These are phyloP conservation scores for Halenospora varia DNA, from an alignment of 495 filamentous ascomycete genomes.

Conservation along the genomic window DNA sequence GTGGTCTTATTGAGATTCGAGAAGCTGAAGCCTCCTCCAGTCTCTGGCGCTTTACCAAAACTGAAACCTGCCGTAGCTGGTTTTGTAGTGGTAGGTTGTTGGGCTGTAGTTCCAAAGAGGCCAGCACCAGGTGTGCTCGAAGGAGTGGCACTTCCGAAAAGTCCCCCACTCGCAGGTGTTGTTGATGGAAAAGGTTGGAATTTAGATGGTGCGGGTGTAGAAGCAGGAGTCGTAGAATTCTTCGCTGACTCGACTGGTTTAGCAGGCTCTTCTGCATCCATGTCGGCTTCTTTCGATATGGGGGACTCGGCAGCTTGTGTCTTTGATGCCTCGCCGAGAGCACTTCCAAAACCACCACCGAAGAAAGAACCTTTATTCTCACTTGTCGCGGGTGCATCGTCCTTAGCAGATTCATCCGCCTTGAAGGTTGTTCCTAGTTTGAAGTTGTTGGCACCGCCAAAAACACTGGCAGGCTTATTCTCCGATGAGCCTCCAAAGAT, in stretches of 20 bases:
- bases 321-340: slow-evolving; percentile 44
- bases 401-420: slow-evolving; percentile 59
- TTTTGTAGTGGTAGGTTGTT: slow-evolving; percentile 27
- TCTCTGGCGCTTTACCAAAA: slow-evolving; percentile 10
- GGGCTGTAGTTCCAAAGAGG: slow-evolving; percentile 33
- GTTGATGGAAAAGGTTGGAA: slow-evolving; percentile 32
- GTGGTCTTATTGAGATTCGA: neutral
- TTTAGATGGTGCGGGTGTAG: slow-evolving; percentile 46
- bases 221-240: slow-evolving; percentile 53
- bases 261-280: slow-evolving; percentile 39
- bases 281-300: slow-evolving; percentile 55
- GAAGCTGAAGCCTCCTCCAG: slow-evolving; percentile 10
- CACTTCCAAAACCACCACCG: slow-evolving; percentile 49
- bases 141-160: no score
- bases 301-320: slow-evolving; percentile 32
- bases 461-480: slow-evolving; percentile 8
- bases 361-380: slow-evolving; percentile 45
- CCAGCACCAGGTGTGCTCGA: slow-evolving; percentile 28
- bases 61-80: slow-evolving; percentile 12
- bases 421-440: slow-evolving; percentile 74
- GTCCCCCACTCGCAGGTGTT: no score
- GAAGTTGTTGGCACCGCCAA: slow-evolving; percentile 21
- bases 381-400: slow-evolving; percentile 49
- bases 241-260: slow-evolving; percentile 24
- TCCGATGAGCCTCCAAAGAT: slow-evolving; percentile 14